Conservation (phyloP, 2,329 filamentous ascomycete genomes). For the Corynespora cassiicola region DNA sequence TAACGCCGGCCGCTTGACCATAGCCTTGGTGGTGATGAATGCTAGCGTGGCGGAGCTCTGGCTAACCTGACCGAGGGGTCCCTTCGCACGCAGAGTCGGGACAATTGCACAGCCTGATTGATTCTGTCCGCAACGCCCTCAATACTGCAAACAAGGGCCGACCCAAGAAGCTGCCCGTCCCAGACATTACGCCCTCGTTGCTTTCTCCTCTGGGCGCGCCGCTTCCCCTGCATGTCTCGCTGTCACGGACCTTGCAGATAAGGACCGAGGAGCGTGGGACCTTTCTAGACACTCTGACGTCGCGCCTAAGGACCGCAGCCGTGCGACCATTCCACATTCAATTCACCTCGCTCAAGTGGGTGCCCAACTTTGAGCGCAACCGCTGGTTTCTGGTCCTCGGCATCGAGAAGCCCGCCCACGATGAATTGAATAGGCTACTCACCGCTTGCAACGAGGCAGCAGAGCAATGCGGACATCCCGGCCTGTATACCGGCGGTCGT, state of each 20-base stretch:
- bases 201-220: slow-evolving; percentile 78
- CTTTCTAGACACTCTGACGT: slow-evolving; percentile 68
- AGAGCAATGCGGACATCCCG: slow-evolving; percentile 67
- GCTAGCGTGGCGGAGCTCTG: slow-evolving; percentile 35
- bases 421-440: slow-evolving; percentile 62
- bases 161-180: slow-evolving; percentile 29
- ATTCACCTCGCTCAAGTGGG: slow-evolving; percentile 65
- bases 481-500: slow-evolving; percentile 65
- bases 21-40: slow-evolving; percentile 36
- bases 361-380: slow-evolving; percentile 69
- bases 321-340: slow-evolving; percentile 58
- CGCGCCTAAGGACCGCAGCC: slow-evolving; percentile 46
- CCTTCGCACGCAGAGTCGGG: slow-evolving; percentile 42
- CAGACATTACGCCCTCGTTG: slow-evolving; percentile 70
- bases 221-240: slow-evolving; percentile 85
- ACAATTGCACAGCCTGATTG: slow-evolving; percentile 35
- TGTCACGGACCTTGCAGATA: slow-evolving; percentile 82
- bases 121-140: slow-evolving; percentile 27
- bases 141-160: slow-evolving; percentile 23
- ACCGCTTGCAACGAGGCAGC: slow-evolving; percentile 70
- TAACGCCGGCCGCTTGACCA: too few relatives aligned
- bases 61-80: slow-evolving; percentile 45
- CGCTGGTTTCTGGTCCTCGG: slow-evolving; percentile 86
- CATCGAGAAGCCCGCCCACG: slow-evolving; percentile 49
- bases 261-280: slow-evolving; percentile 72